Evolutionary conservation across 352 stramenopile species (phyloP).

Genomic region (Globisporangium iwayamae): DNA sequence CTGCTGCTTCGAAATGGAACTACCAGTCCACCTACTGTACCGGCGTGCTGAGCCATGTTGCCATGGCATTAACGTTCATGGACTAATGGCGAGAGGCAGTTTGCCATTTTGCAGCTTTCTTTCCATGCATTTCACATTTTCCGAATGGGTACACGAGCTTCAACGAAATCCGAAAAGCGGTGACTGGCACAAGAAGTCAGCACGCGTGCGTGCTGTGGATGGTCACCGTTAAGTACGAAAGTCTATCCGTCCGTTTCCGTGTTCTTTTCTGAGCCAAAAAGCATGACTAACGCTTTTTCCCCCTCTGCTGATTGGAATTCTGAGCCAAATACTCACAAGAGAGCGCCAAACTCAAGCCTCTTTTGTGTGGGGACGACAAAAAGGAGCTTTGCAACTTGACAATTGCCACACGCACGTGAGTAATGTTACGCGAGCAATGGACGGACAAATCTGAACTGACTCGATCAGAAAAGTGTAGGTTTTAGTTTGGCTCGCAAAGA

Average conservation of each 20-base stretch:
- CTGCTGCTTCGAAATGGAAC: constrained; percentile 6
- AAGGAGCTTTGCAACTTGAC: constrained; percentile 6
- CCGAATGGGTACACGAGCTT: too few species aligned
- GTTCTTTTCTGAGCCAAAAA: background rate
- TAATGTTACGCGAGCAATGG: background rate
- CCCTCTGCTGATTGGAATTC: too few species aligned
- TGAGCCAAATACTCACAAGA: too few species aligned
- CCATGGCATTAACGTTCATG: background rate
- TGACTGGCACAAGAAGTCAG: constrained; percentile 2
- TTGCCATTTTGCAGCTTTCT: background rate
- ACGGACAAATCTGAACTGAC: constrained; percentile 1
- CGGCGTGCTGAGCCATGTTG: background rate
- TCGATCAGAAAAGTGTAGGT: background rate
- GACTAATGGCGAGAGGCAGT: background rate
- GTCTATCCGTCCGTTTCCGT: too few species aligned
- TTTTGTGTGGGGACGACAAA: too few species aligned
- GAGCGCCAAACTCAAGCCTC: too few species aligned
- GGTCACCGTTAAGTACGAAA: background rate
- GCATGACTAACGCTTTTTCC: too few species aligned
- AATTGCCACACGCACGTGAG: background rate
- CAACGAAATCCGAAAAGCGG: background rate
- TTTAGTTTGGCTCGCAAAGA: too few species aligned
- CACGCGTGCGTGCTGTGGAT: background rate
- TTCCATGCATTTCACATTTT: too few species aligned
- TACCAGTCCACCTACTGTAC: background rate